A percentile compares a stretch with the other conserved stretches of the same genome.
Conservation (phyloP, 495 filamentous ascomycete species). For the Penicillium tannophilum region DNA sequence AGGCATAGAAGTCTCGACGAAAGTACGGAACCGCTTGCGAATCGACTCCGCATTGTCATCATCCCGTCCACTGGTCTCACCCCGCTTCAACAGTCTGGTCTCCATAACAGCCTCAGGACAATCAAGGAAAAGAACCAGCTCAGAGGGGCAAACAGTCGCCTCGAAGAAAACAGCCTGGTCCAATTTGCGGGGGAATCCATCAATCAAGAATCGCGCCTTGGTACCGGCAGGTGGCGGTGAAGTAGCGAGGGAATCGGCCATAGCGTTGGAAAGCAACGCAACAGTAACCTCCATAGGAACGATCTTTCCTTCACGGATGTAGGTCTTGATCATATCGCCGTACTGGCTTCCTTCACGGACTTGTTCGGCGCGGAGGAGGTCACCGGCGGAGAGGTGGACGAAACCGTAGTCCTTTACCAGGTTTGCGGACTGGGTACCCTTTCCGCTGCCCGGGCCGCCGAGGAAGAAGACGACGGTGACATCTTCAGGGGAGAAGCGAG, state of each 20-base stretch:
- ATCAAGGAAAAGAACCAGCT: slow-evolving; percentile 88
- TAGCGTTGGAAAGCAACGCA: slow-evolving; percentile 86
- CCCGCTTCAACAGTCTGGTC: slow-evolving; percentile 77
- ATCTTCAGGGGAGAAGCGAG: slow-evolving; percentile 76
- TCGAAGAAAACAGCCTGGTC: slow-evolving; percentile 96
- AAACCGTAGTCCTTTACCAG: slow-evolving; percentile 91
- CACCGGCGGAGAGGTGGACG: slow-evolving; percentile 88
- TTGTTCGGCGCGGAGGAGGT: slow-evolving; percentile 93
- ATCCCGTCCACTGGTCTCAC: slow-evolving; percentile 84
- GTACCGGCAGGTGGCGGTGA: slow-evolving; percentile 22
- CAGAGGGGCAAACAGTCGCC: slow-evolving; percentile 76
- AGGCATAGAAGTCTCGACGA: slow-evolving; percentile 94
- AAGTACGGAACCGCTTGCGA: slow-evolving; percentile 91
- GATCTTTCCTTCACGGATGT: slow-evolving; percentile 91
- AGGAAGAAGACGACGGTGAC: slow-evolving; percentile 80
- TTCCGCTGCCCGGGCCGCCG: slow-evolving; percentile 58
- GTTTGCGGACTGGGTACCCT: slow-evolving; percentile 78
- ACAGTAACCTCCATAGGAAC: slow-evolving; percentile 99
- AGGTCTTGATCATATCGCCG: slow-evolving; percentile 82
- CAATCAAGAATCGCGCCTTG: slow-evolving; percentile 75
- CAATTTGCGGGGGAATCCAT: slow-evolving; percentile 94
- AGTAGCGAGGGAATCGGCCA: slow-evolving; percentile 61
- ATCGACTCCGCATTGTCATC: slow-evolving; percentile 97
- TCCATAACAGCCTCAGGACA: slow-evolving; percentile 89
- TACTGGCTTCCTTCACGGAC: slow-evolving; percentile 80